Evolutionary conservation across 2,329 filamentous ascomycete species (phyloP).

Genomic region (Penicillium sp.): DNA sequence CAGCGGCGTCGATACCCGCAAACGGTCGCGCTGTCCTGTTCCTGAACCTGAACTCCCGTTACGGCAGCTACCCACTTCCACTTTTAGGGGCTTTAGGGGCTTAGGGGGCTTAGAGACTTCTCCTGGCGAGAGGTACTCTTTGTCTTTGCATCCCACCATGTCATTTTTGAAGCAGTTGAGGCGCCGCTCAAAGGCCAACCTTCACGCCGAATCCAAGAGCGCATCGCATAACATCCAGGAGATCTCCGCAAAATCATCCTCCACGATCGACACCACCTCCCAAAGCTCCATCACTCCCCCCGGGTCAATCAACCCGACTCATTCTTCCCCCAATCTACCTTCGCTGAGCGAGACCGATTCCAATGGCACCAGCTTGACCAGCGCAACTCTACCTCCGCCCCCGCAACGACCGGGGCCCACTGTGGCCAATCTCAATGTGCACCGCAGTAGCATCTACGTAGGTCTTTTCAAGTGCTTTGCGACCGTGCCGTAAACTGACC

Average conservation of each 20-base stretch:
- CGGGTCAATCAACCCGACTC: constrained; percentile 62
- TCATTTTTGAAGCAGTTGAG: constrained; percentile 71
- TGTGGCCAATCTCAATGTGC: constrained; percentile 35
- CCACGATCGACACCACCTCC: constrained; percentile 54
- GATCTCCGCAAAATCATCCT: constrained; percentile 59
- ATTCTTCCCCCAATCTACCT: constrained; percentile 59
- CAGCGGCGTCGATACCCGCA: constrained; percentile 27
- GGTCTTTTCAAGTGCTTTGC: constrained; percentile 4
- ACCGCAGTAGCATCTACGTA: constrained; percentile 43
- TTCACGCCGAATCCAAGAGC: constrained; percentile 51
- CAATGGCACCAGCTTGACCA: constrained; percentile 41
- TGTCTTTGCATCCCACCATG: constrained; percentile 30
- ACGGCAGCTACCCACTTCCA: constrained; percentile 10
- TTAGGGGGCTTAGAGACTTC: constrained; percentile 1
- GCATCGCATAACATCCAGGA: constrained; percentile 50
- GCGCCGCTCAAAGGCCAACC: constrained; percentile 69
- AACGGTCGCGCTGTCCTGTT: constrained; percentile 30
- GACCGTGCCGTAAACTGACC: background rate
- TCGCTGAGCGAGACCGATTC: constrained; percentile 49
- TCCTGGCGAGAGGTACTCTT: constrained; percentile 10
- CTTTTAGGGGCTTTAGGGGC: background rate
- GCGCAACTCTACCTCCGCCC: constrained; percentile 39
- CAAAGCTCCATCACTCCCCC: constrained; percentile 68
- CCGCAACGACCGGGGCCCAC: constrained; percentile 45
- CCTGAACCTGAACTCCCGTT: constrained; percentile 13